phyloP scores from a whole-genome alignment of 129 eudicot species.

The Tagetes patula region DNA sequence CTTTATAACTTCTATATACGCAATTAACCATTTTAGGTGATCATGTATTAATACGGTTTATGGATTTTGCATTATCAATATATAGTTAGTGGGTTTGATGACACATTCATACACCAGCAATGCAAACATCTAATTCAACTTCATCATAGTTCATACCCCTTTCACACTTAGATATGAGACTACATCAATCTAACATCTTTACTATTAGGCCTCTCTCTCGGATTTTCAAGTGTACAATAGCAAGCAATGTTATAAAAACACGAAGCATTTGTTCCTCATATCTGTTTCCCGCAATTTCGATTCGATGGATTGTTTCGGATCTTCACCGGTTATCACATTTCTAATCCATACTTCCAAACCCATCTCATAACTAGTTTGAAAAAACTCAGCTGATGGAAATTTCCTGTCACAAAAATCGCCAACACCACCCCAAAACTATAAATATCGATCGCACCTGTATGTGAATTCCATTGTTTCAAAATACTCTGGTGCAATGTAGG shows the following conservation, averaged over 20 bases:
- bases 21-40: neutral
- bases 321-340: conserved; percentile 66
- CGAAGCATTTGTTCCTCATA: conserved; percentile 82
- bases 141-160: too few relatives aligned
- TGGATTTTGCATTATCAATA: neutral
- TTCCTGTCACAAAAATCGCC: conserved; percentile 73
- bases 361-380: conserved; percentile 61
- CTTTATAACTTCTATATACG: conserved; percentile 7
- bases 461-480: conserved; percentile 82
- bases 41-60: neutral
- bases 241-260: conserved; percentile 79
- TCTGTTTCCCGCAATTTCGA: conserved; percentile 60
- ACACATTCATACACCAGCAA: too few relatives aligned
- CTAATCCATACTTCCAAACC: conserved; percentile 87
- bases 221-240: conserved; percentile 68
- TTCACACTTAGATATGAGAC: conserved; percentile 34
- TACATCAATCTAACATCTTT: conserved; percentile 70
- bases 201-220: conserved; percentile 83
- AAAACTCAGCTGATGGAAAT: conserved; percentile 69
- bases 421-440: conserved; percentile 80
- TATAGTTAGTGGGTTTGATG: too few relatives aligned
- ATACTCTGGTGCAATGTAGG: conserved; percentile 92
- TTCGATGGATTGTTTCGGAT: conserved; percentile 71
- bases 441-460: conserved; percentile 75
- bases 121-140: too few relatives aligned